These are phyloP conservation scores for Ceratocystis albifundus DNA, from an alignment of 2,329 filamentous ascomycete species.

Conservation along the genomic window DNA sequence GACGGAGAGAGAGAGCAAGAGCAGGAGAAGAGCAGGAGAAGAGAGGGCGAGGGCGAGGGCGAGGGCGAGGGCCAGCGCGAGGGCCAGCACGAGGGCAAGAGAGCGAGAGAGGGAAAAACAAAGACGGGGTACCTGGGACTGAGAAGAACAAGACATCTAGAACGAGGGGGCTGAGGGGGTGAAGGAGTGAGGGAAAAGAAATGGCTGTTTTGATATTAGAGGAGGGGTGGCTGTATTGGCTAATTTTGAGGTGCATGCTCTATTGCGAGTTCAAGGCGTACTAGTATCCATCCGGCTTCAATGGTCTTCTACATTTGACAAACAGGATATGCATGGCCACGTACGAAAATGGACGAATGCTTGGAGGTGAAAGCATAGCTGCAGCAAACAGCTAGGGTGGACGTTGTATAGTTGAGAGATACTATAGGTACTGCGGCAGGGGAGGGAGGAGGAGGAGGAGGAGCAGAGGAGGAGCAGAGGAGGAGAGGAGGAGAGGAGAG, in stretches of 20 bases:
- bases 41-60: not conserved
- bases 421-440: not conserved
- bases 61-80: not conserved
- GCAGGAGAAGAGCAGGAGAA: not conserved
- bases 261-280: not conserved
- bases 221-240: not conserved
- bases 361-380: not conserved
- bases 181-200: not conserved
- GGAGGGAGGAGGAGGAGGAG: not conserved
- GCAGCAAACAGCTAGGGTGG: not conserved
- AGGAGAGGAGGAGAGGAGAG: not conserved
- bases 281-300: not conserved
- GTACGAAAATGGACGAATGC: not conserved
- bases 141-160: too few relatives aligned
- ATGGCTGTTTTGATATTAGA: not conserved
- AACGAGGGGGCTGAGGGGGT: not conserved
- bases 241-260: not conserved
- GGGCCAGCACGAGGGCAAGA: accelerated
- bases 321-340: not conserved
- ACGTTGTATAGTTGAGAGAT: not conserved
- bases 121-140: not conserved
- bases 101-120: not conserved
- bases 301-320: not conserved
- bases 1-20: not conserved
- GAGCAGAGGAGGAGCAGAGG: not conserved